Base-by-base conservation (phyloP, 352 stramenopile genomes). In the Pythium apleroticum region DNA sequence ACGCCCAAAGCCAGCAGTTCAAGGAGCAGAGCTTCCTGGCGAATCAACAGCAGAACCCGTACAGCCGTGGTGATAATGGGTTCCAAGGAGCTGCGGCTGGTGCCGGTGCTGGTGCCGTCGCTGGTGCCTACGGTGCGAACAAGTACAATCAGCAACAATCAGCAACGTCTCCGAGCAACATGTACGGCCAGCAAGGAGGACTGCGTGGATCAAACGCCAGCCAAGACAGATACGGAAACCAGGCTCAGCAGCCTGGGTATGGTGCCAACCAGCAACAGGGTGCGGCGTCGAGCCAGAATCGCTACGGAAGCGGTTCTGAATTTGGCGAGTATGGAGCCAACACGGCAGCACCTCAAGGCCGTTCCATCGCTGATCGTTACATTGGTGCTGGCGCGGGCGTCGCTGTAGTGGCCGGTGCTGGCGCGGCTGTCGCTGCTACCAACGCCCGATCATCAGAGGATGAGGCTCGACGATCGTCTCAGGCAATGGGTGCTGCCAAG, bases 321-420 rank as follows among this genome's bases (percentile, higher is more conserved):
- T 33, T 46, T 8, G 35, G 43, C 1, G 48, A 3, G 4, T 52
- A 61, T 20, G 61, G 57, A 33, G 22, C 31, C 27, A 57, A 46
- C 10, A 37, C 27, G 10, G 55, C 20, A 17, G 46, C 48, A 19
- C 35, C 55, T 12, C 63, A 45, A 28, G 63, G 45, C n/a, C 63
- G 63, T n/a, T 69, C 63, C 7, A 69, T 69, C 37, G 41, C 63
- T 22, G 57, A 70, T 52, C 48, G 57, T 6, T 70, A 70, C 45
- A 50, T 65, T 45, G 63, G 63, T 25, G 22, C 55, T 28, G 57
- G 49, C 25, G 39, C 57, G 15, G 52, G 27, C 48, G 56, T 45
- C 27, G 53, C 52, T 61, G 33, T 28, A 28, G 39, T 28, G 3
- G 62, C 22, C 12, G 63, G 37, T 49, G 63, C 49, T 22, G 63